A percentile compares a stretch with the other conserved stretches of the same genome.
These are phyloP conservation scores for Crithidia brevicula DNA, from an alignment of 208 protist species.

Conservation along the genomic window DNA sequence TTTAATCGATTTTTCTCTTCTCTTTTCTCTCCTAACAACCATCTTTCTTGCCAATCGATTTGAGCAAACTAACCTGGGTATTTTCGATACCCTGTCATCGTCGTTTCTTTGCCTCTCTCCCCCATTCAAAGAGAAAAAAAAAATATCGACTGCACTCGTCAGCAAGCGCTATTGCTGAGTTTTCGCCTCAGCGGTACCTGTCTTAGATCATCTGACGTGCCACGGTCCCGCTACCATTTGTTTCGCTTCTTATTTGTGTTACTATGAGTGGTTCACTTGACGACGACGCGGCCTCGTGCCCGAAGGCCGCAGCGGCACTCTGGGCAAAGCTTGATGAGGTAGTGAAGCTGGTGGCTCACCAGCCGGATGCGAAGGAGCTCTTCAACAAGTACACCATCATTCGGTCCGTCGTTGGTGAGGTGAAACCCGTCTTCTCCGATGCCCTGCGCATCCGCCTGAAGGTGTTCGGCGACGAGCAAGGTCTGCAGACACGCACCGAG, in stretches of 20 bases:
- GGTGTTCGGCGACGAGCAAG: conserved; percentile 38
- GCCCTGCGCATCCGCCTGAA: conserved; percentile 24
- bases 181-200: too few relatives aligned
- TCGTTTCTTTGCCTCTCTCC: too few relatives aligned
- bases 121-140: too few relatives aligned
- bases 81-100: too few relatives aligned
- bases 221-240: too few relatives aligned
- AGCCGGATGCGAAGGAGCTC: conserved; percentile 23
- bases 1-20: too few relatives aligned
- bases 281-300: conserved; percentile 14
- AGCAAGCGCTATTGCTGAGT: too few relatives aligned
- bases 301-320: conserved; percentile 4
- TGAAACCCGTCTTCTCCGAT: conserved; percentile 37
- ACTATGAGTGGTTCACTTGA: not conserved
- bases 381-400: conserved; percentile 32
- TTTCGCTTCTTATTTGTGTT: not conserved
- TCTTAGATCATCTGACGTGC: too few relatives aligned
- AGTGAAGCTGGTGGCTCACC: conserved; percentile 18
- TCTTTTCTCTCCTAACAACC: too few relatives aligned
- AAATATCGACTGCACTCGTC: too few relatives aligned
- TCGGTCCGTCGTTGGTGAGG: conserved; percentile 43
- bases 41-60: too few relatives aligned
- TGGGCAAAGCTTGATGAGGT: conserved; percentile 34
- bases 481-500: conserved; percentile 16
- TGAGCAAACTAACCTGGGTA: too few relatives aligned